Evolutionary conservation across 2,329 filamentous ascomycete genomes (phyloP), one percentile per base, ranked within the genome.

Genomic region (Ilyonectria sp.): DNA sequence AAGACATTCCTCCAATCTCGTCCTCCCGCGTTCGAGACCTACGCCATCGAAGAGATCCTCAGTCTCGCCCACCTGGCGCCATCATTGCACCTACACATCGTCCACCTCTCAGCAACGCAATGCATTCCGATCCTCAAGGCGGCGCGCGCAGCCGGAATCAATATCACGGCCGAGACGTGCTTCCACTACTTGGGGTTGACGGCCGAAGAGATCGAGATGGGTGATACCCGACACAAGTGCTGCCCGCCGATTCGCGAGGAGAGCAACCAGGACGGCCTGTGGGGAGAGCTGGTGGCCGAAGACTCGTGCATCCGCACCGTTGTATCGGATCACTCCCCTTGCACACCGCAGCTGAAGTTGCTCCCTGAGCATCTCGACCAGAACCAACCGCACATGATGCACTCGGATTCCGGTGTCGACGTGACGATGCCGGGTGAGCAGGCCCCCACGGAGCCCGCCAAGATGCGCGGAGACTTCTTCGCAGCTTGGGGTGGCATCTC

Each of bases 401-500:
- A 87, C 77, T 80, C 82, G 37, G 87, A 89, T 75, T 89, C 87
- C 0, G 87, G 86, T 35, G 76, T 89, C 65, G 87, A 88, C 67
- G 79, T 89, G 74, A 82, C 82, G 1, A 64, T 78, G 5, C 80
- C 81, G 4, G 73, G 72, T 10, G 68, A 65, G 8, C 55, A 68
- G 13, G 61, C 76, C 8, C 19, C 37, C 33, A 76, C 74, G 5
- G 74, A 78, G 21, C 76, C 79, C 6, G 78, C 78, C 26, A 79
- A 82, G 10, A 76, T 81, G 1, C 78, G 79, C 3, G 96, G 96
- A 43, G 94, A 98, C 82, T 98, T 99, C 86, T 96, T 98, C 82
- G 90, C 92, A 4, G 95, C 95, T 1, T 99, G 96, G 96, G 96
- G 96, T 60, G 96, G 96, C 15, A 97, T 99, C 76, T 95, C 93